Percentiles rank a stretch among this genome's conserved stretches.
Evolutionary conservation across 495 filamentous ascomycete genomes (phyloP).

Genomic region (Apodospora peruviana): DNA sequence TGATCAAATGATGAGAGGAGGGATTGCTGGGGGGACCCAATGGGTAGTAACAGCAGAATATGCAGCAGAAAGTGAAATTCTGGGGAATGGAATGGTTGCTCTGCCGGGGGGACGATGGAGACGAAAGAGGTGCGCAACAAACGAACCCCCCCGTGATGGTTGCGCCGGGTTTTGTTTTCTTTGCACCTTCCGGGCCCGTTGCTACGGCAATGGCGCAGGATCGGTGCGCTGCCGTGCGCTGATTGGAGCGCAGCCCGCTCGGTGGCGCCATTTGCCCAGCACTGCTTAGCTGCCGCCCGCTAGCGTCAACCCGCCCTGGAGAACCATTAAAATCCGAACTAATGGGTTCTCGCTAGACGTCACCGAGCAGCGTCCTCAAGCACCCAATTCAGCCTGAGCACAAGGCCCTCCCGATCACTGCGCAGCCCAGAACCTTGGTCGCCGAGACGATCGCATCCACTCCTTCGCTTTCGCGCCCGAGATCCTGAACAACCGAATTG

Average conservation of each 20-base stretch:
- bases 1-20: not conserved
- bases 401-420: too few species aligned
- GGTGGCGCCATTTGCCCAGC: slow-evolving; percentile 2
- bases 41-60: slow-evolving; percentile 10
- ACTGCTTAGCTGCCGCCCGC: not conserved
- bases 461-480: not conserved
- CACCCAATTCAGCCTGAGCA: not conserved
- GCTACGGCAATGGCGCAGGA: slow-evolving; percentile 3
- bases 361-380: slow-evolving; percentile 4
- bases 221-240: not conserved
- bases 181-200: slow-evolving; percentile 8
- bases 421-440: not conserved
- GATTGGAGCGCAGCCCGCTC: not conserved
- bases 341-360: slow-evolving; percentile 7
- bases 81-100: slow-evolving; percentile 16
- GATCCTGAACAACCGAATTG: not conserved
- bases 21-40: slow-evolving; percentile 3
- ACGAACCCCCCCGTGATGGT: slow-evolving; percentile 8
- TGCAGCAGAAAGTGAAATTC: not conserved
- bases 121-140: too few species aligned
- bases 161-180: slow-evolving; percentile 19
- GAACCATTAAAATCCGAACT: slow-evolving; percentile 6
- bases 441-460: not conserved
- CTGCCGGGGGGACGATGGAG: slow-evolving; percentile 10
- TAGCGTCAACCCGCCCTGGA: too few species aligned